A percentile compares a stretch with the other conserved stretches of the same genome.
These are phyloP conservation scores for Alternaria novae-zelandiae DNA, from an alignment of 2,329 filamentous ascomycete species.

Conservation along the genomic window DNA sequence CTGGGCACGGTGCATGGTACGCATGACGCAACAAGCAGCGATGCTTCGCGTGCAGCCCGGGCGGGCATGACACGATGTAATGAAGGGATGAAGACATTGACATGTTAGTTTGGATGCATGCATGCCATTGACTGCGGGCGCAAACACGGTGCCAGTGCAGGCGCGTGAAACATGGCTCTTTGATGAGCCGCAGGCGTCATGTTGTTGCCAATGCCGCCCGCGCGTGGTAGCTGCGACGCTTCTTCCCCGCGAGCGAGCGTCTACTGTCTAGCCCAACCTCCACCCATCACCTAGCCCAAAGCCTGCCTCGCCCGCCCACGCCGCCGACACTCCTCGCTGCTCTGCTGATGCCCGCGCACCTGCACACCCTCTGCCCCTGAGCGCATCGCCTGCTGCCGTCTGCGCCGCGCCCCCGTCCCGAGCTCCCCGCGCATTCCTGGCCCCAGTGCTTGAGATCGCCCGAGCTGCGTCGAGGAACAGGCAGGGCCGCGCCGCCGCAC, in stretches of 20 bases:
- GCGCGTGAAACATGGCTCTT: conserved; percentile 2
- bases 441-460: conserved; percentile 10
- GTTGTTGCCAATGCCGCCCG: conserved; percentile 1
- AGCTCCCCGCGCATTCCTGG: conserved; percentile 1
- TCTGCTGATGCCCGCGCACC: conserved; percentile 3
- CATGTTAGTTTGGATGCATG: background rate
- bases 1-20: background rate
- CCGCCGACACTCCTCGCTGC: conserved; percentile 5
- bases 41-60: background rate
- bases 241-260: conserved; percentile 18
- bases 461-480: conserved; percentile 12
- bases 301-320: conserved; percentile 7
- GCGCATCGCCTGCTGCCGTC: conserved; percentile 10
- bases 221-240: background rate
- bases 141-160: conserved; percentile 5
- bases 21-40: conserved; percentile 22
- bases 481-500: conserved; percentile 29
- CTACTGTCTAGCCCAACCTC: conserved; percentile 10
- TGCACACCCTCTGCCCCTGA: background rate
- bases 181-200: conserved; percentile 1
- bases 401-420: background rate
- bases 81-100: background rate
- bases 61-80: background rate
- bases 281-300: conserved; percentile 7
- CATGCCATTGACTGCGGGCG: background rate